These are phyloP conservation scores for Boletus reticulatus DNA, from an alignment of 768 basidiomycete species.

Conservation along the genomic window DNA sequence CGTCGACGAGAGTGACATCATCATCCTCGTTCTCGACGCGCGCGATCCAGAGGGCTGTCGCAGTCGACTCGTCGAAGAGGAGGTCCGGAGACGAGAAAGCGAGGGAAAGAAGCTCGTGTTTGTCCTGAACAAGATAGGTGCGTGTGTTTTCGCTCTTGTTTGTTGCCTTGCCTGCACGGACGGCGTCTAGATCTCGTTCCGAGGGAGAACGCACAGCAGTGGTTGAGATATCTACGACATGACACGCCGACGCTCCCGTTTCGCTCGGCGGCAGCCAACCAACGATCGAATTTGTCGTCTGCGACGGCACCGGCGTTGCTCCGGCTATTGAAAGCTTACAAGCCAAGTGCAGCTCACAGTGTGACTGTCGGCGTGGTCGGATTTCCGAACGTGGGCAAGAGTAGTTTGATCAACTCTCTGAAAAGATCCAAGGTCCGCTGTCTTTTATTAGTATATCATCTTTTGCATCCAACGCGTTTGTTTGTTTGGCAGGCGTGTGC, in stretches of 20 bases:
- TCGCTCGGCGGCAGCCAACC: constrained; percentile 72
- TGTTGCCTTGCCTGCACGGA: neutral
- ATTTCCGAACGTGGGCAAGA: constrained; percentile 97
- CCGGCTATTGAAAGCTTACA: constrained; percentile 81
- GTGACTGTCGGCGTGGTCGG: constrained; percentile 91
- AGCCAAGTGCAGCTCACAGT: constrained; percentile 59
- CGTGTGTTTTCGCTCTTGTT: constrained; percentile 16
- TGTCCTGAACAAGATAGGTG: constrained; percentile 96
- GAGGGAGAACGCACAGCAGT: constrained; percentile 79
- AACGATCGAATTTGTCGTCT: constrained; percentile 78
- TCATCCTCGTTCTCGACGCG: constrained; percentile 89
- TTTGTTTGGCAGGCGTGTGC: constrained; percentile 65
- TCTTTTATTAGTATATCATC: neutral
- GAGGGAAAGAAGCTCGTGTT: constrained; percentile 93
- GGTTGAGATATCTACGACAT: constrained; percentile 91
- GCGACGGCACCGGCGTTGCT: constrained; percentile 74
- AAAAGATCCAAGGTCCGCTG: constrained; percentile 73
- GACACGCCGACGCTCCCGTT: constrained; percentile 92
- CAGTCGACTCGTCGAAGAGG: constrained; percentile 91
- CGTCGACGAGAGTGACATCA: constrained; percentile 88
- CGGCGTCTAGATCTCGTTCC: constrained; percentile 78
- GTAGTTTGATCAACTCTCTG: constrained; percentile 88
- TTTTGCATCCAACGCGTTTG: neutral
- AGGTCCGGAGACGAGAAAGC: constrained; percentile 78
- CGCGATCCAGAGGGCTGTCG: constrained; percentile 93